phyloP scores from a whole-genome alignment of 1,139 yeast genomes.

The Schizosaccharomyces versatilis region DNA sequence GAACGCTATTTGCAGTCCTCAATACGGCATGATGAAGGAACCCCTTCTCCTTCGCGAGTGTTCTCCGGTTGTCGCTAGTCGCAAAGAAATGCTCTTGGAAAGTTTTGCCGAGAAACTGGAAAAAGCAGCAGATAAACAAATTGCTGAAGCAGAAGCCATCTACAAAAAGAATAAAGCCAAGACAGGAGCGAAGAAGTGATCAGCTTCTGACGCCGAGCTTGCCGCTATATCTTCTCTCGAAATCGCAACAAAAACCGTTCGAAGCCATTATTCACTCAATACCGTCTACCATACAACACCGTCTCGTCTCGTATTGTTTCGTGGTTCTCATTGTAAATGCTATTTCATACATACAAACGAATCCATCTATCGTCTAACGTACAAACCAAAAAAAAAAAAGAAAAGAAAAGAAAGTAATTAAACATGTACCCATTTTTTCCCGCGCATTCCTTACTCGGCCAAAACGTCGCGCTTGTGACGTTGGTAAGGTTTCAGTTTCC shows the following conservation, averaged over 20 bases:
- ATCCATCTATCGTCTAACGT: neutral
- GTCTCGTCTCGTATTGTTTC: no score
- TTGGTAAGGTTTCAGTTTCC: conserved; percentile 32
- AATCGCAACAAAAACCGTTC: no score
- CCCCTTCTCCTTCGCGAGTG: neutral
- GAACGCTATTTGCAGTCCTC: conserved; percentile 53
- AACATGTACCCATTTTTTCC: neutral
- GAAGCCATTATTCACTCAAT: no score
- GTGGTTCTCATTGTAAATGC: no score
- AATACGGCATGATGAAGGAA: conserved; percentile 14
- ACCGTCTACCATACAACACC: no score
- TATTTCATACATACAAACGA: no score
- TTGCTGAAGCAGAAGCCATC: neutral
- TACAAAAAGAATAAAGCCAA: neutral
- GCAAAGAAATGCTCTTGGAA: neutral
- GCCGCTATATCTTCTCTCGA: no score
- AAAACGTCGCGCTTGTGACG: conserved; percentile 7
- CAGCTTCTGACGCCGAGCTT: no score
- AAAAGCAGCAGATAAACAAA: neutral
- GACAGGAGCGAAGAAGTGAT: neutral
- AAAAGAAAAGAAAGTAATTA: neutral
- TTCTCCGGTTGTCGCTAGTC: neutral
- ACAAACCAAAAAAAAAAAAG: neutral
- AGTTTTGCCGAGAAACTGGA: neutral
- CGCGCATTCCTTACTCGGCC: neutral